These are phyloP conservation scores for Conticribra weissflogii DNA, from an alignment of 108 stramenopile genomes.

Conservation along the genomic window DNA sequence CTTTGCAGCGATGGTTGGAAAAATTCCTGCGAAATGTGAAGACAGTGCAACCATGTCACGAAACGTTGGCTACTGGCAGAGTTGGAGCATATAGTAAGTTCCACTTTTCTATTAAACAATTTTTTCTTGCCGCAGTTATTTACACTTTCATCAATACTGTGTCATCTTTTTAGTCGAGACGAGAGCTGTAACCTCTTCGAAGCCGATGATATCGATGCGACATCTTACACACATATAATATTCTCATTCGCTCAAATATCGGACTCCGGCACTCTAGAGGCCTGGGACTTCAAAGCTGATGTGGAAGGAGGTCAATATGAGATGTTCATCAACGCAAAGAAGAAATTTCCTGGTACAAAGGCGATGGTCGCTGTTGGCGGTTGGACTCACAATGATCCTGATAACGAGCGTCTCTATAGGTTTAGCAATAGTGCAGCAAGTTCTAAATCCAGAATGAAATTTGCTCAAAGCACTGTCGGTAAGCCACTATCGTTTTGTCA, in stretches of 20 bases:
- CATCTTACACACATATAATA: slow-evolving; percentile 48
- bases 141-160: background rate
- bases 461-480: slow-evolving; percentile 40
- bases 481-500: too few relatives aligned
- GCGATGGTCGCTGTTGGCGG: slow-evolving; percentile 45
- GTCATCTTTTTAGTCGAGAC: slow-evolving; percentile 16
- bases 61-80: slow-evolving; percentile 56
- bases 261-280: slow-evolving; percentile 28
- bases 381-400: slow-evolving; percentile 54
- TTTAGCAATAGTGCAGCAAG: slow-evolving; percentile 35
- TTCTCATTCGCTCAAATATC: slow-evolving; percentile 49
- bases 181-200: slow-evolving; percentile 43
- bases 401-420: slow-evolving; percentile 45
- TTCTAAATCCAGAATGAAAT: slow-evolving; percentile 30
- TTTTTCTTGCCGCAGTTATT: background rate
- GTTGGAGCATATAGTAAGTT: slow-evolving; percentile 51
- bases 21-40: slow-evolving; percentile 29
- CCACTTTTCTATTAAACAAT: background rate
- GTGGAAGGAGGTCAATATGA: slow-evolving; percentile 33
- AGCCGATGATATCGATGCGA: slow-evolving; percentile 45
- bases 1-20: slow-evolving; percentile 41
- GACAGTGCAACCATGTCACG: slow-evolving; percentile 32
- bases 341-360: slow-evolving; percentile 31
- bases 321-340: slow-evolving; percentile 29
- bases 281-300: slow-evolving; percentile 43